Evolutionary conservation across 495 filamentous ascomycete genomes (phyloP), one percentile per base, ranked within the genome.

Genomic region (Penicillium dipodomyicola): DNA sequence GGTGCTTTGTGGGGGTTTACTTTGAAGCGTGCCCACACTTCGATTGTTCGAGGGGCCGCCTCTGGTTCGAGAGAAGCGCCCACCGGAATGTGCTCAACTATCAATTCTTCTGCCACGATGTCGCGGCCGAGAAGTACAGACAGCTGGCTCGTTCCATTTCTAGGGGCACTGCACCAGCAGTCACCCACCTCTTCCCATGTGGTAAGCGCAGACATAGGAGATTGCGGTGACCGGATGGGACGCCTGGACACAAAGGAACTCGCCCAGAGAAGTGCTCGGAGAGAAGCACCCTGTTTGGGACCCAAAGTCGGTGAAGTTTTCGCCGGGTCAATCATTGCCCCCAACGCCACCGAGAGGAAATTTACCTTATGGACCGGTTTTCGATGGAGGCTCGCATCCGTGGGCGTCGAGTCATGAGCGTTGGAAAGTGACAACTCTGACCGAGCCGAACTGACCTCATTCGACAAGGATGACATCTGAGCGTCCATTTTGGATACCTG

Each of bases 131-230:
- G 65, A 1, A 60, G 32, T 5, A 79, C 62, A 10, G 65, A 53
- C 5, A 82, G 60, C 53, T 82, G 79, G 6, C 75, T 52, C 41
- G 71, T 68, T 5, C 75, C 76, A 20, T 68, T 43, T 9, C 67
- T 66, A 17, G 69, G 68, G 25, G 65, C 65, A 33, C 63, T 71
- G 57, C 78, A 82, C 77, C 76, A 81, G 56, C 76, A 74, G 30
- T 81, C 78, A n/a, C 73, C 75, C 6, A 67, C 54, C 23, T 80
- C 78, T 12, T 73, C 58, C 78, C 78, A 80, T 1, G 69, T 52
- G 4, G 52, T 46, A 15, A 79, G 61, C 17, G 76, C 77, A 22
- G 68, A 56, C 2, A 65, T 41, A 2, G 74, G 69, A 1, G 62
- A 60, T 19, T 63, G 62, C 14, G 61, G 58, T 30, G 23, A 29